phyloP scores from a whole-genome alignment of 805 yeast genomes.

The Priceomyces melissophilus region DNA sequence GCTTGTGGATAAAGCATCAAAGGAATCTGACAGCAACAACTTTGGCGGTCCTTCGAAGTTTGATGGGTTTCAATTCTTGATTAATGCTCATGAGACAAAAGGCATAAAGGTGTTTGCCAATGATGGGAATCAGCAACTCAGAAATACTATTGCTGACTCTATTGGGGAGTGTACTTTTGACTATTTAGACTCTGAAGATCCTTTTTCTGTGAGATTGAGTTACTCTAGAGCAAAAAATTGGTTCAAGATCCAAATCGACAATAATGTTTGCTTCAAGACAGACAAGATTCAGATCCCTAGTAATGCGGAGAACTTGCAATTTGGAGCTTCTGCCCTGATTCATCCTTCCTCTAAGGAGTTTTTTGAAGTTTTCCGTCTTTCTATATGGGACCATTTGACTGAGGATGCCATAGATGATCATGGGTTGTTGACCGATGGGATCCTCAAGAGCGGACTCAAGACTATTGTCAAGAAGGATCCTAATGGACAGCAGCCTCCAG shows the following conservation, averaged over 20 bases:
- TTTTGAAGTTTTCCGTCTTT: constrained; percentile 61
- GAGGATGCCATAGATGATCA: constrained; percentile 59
- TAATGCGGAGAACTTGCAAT: constrained; percentile 29
- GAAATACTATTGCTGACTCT: constrained; percentile 28
- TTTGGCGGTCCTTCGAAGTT: constrained; percentile 54
- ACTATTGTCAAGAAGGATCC: constrained; percentile 18
- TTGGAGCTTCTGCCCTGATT: constrained; percentile 53
- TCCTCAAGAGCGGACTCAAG: constrained; percentile 36
- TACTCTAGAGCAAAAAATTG: constrained; percentile 45
- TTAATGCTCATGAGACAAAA: constrained; percentile 49
- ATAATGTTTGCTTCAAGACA: constrained; percentile 67
- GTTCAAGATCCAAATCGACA: constrained; percentile 68
- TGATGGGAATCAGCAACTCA: constrained; percentile 48
- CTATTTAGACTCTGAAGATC: constrained; percentile 68
- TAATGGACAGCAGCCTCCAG: constrained; percentile 12
- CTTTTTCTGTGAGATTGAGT: constrained; percentile 63
- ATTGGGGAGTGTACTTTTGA: constrained; percentile 57
- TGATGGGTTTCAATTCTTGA: constrained; percentile 61
- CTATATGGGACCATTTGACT: constrained; percentile 51
- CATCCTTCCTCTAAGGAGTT: constrained; percentile 43
- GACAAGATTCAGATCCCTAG: constrained; percentile 47
- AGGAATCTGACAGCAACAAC: constrained; percentile 23
- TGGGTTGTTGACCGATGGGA: constrained; percentile 43
- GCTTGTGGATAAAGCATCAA: constrained; percentile 34
- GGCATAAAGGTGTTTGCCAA: constrained; percentile 57